A percentile compares a stretch with the other conserved stretches of the same genome.
Evolutionary conservation across 2,329 filamentous ascomycete genomes (phyloP).

Genomic region (Apiospora arundinis): DNA sequence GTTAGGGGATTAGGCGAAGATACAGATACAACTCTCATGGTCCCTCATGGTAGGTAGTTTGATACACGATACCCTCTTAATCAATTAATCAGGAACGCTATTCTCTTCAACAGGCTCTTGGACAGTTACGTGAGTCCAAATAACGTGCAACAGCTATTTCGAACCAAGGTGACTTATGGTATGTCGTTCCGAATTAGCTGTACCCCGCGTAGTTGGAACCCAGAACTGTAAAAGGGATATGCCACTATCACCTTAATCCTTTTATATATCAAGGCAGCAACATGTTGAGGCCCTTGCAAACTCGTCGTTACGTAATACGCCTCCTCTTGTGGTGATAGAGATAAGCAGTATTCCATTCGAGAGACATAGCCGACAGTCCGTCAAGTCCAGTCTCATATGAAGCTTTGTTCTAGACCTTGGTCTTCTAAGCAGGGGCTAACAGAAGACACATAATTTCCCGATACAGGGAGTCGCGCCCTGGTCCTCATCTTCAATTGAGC

Average conservation of each 20-base stretch:
- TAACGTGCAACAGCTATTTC: not conserved
- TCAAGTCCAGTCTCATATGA: not conserved
- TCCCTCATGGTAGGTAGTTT: not conserved
- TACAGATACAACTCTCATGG: not conserved
- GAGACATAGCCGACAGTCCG: not conserved
- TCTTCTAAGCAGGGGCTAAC: not conserved
- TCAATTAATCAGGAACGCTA: not conserved
- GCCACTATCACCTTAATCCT: too few relatives aligned
- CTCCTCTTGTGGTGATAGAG: not conserved
- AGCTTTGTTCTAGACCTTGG: conserved; percentile 8
- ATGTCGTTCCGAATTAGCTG: not conserved
- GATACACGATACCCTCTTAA: not conserved
- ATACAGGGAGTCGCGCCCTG: not conserved
- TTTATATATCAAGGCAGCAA: too few relatives aligned
- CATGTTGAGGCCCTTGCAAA: not conserved
- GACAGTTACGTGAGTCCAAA: not conserved
- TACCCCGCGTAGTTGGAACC: not conserved
- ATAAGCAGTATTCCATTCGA: not conserved
- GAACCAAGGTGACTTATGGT: not conserved
- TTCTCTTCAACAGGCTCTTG: not conserved
- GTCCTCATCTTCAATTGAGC: not conserved
- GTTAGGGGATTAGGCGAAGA: conserved; percentile 1
- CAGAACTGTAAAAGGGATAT: not conserved
- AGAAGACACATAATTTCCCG: not conserved
- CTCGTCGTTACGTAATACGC: not conserved